These are phyloP conservation scores for Lactarius tabidus DNA, from an alignment of 768 basidiomycete species.

Conservation along the genomic window DNA sequence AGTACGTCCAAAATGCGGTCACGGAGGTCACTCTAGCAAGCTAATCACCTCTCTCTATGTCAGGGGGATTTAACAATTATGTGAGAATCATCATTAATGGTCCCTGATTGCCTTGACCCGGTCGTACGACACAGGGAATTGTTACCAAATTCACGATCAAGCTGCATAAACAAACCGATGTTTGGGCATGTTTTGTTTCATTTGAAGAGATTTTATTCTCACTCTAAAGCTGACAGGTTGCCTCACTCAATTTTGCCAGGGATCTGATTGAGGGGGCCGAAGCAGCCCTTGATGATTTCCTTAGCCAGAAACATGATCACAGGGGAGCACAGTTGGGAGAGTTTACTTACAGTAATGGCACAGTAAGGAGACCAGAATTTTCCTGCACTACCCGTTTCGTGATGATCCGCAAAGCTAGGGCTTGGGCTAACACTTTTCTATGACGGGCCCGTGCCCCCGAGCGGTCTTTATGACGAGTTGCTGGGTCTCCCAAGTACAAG, in stretches of 20 bases:
- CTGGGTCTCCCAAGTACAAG: slow-evolving; percentile 37
- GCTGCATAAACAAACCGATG: slow-evolving; percentile 9
- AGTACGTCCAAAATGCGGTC: neutral
- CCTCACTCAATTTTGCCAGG: slow-evolving; percentile 3
- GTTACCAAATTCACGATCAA: slow-evolving; percentile 19
- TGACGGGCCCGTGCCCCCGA: slow-evolving; percentile 45
- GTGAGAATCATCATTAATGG: neutral
- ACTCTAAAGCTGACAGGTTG: neutral
- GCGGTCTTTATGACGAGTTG: slow-evolving; percentile 46
- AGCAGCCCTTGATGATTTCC: slow-evolving; percentile 2
- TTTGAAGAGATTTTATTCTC: neutral
- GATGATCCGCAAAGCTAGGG: slow-evolving; percentile 28
- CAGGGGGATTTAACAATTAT: slow-evolving; percentile 20
- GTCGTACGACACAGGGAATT: slow-evolving; percentile 5
- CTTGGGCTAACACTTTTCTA: slow-evolving; percentile 42
- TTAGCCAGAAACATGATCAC: neutral
- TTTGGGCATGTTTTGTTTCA: slow-evolving; percentile 14
- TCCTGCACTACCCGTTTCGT: slow-evolving; percentile 4
- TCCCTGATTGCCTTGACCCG: neutral
- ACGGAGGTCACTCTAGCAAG: too few relatives aligned
- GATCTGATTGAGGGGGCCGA: neutral
- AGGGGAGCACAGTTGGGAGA: slow-evolving; percentile 6
- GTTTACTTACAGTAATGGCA: slow-evolving; percentile 5
- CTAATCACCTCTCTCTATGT: neutral
- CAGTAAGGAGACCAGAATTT: slow-evolving; percentile 35